phyloP scores from a whole-genome alignment of 306 rosid species.

The Clitoria ternatea region DNA sequence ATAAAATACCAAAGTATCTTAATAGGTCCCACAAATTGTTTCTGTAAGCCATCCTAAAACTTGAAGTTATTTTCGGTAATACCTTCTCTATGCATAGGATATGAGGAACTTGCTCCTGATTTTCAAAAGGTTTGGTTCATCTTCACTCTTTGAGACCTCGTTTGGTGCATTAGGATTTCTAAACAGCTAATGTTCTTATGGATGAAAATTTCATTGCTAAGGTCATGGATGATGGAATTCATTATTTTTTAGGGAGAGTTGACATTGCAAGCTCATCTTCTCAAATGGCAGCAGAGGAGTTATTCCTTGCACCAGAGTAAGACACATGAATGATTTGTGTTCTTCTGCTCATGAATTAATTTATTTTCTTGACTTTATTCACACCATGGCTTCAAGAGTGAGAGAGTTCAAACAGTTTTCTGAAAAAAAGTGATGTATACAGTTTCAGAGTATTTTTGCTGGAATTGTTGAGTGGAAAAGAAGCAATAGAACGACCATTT shows the following conservation, averaged over 20 bases:
- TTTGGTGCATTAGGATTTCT: slow-evolving; percentile 73
- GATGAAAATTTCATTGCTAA: slow-evolving; percentile 72
- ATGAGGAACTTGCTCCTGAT: slow-evolving; percentile 26
- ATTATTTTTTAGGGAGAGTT: slow-evolving; percentile 60
- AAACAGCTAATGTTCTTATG: slow-evolving; percentile 83
- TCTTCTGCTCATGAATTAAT: background rate
- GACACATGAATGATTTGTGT: background rate
- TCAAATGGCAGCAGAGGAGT: slow-evolving; percentile 47
- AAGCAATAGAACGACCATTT: slow-evolving; percentile 51
- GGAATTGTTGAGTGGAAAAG: slow-evolving; percentile 66
- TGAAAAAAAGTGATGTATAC: too few relatives aligned
- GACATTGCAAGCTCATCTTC: slow-evolving; percentile 65
- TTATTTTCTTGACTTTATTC: background rate
- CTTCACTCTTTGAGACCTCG: slow-evolving; percentile 74
- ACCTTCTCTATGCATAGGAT: slow-evolving; percentile 3
- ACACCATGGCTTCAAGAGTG: slow-evolving; percentile 48
- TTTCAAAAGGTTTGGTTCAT: slow-evolving; percentile 47
- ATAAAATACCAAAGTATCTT: slow-evolving; percentile 35
- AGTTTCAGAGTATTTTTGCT: slow-evolving; percentile 77
- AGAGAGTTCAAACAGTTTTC: slow-evolving; percentile 75
- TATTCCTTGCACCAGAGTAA: slow-evolving; percentile 72
- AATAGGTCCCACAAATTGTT: slow-evolving; percentile 36
- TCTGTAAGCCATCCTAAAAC: slow-evolving; percentile 37
- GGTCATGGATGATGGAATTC: slow-evolving; percentile 66
- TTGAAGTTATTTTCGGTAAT: slow-evolving; percentile 18